phyloP scores from a whole-genome alignment of 495 filamentous ascomycete genomes.

The Tuber melanosporum region DNA sequence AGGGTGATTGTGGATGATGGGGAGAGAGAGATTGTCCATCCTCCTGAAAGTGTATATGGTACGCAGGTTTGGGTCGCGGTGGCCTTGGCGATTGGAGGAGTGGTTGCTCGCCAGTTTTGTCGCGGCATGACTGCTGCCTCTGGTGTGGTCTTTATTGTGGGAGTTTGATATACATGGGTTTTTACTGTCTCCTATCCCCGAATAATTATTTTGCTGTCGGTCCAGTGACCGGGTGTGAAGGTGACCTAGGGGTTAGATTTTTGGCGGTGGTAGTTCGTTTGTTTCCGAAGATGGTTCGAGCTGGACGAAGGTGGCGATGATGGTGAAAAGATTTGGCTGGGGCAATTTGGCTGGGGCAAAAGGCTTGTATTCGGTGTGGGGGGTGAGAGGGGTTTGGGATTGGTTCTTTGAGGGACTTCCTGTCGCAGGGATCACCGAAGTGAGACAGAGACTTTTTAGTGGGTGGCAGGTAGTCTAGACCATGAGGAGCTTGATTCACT shows the following conservation, averaged over 20 bases:
- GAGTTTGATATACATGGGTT: slow-evolving; percentile 1
- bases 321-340: background rate
- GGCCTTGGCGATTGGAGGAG: slow-evolving; percentile 14
- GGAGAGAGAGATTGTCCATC: slow-evolving; percentile 55
- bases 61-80: slow-evolving; percentile 46
- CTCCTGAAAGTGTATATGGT: slow-evolving; percentile 57
- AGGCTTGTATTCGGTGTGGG: slow-evolving; percentile 2
- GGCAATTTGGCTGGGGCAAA: slow-evolving; percentile 3
- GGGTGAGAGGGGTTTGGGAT: background rate
- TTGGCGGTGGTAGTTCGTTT: background rate
- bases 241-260: background rate
- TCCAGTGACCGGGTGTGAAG: background rate
- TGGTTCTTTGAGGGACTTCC: background rate
- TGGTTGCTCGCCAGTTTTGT: slow-evolving; percentile 39
- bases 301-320: background rate
- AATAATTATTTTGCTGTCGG: background rate
- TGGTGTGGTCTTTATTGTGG: background rate
- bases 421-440: background rate
- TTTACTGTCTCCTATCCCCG: background rate
- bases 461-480: background rate
- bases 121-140: slow-evolving; percentile 22
- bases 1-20: slow-evolving; percentile 55
- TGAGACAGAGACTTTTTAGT: background rate
- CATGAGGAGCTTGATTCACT: background rate
- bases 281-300: background rate